Evolutionary conservation across 306 rosid species (phyloP).

Genomic region (Vigna unguiculata): DNA sequence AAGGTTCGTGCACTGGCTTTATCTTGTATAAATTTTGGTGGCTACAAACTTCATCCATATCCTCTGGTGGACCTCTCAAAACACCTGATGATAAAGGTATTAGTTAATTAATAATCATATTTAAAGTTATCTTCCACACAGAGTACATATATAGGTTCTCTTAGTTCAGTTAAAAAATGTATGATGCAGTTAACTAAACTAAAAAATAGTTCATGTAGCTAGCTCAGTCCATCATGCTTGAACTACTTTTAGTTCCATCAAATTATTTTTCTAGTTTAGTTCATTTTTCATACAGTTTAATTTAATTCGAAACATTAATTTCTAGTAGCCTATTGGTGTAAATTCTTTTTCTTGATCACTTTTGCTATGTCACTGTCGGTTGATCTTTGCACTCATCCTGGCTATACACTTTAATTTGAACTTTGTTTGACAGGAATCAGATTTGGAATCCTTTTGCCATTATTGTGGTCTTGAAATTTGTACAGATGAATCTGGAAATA

Average conservation of each 20-base stretch:
- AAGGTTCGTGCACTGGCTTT: constrained; percentile 83
- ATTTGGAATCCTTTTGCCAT: constrained; percentile 69
- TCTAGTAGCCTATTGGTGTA: too few species aligned
- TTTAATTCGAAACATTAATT: too few species aligned
- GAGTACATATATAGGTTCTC: background rate
- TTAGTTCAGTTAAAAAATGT: too few species aligned
- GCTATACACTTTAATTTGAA: background rate
- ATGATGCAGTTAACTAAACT: too few species aligned
- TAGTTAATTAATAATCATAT: constrained; percentile 9
- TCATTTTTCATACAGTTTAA: too few species aligned
- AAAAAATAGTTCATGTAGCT: too few species aligned
- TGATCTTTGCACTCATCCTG: constrained; percentile 6
- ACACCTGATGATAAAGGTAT: constrained; percentile 84
- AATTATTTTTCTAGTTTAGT: too few species aligned
- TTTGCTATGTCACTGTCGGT: background rate
- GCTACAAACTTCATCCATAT: constrained; percentile 93
- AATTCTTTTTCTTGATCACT: too few species aligned
- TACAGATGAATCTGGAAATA: constrained; percentile 72
- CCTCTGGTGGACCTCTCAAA: constrained; percentile 67
- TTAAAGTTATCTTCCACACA: background rate
- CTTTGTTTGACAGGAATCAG: constrained; percentile 63
- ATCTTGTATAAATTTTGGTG: constrained; percentile 72
- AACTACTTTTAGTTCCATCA: too few species aligned
- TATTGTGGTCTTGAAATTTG: constrained; percentile 69
- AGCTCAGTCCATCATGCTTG: too few species aligned